Evolutionary conservation across 2,329 filamentous ascomycete genomes (phyloP).

Genomic region (Stachybotrys echinatus): DNA sequence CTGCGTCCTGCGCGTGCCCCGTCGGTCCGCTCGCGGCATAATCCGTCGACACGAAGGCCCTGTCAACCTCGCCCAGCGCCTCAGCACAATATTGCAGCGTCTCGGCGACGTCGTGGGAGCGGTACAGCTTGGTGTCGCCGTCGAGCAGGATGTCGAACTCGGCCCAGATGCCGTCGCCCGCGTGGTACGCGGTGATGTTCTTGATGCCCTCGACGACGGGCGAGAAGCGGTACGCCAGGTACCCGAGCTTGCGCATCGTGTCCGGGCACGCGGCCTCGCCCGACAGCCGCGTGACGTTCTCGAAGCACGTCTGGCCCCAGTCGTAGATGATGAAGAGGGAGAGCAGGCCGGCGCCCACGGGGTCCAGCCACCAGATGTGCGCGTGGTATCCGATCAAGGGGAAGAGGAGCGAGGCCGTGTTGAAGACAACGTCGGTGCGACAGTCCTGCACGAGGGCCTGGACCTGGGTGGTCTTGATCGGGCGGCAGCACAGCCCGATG

Average conservation of each 20-base stretch:
- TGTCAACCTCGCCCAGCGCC: constrained; percentile 21
- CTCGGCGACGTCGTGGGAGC: constrained; percentile 26
- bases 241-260: constrained; percentile 23
- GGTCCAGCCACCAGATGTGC: constrained; percentile 63
- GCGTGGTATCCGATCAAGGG: constrained; percentile 60
- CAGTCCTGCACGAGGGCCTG: constrained; percentile 54
- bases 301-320: constrained; percentile 51
- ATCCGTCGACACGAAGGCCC: constrained; percentile 27
- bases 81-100: constrained; percentile 28
- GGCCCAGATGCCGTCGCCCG: constrained; percentile 26
- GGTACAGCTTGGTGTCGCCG: constrained; percentile 22
- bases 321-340: constrained; percentile 66
- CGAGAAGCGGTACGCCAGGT: constrained; percentile 25
- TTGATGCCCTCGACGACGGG: constrained; percentile 25
- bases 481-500: constrained; percentile 79
- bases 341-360: constrained; percentile 54
- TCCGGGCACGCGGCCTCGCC: constrained; percentile 23
- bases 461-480: constrained; percentile 77
- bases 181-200: constrained; percentile 26
- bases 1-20: constrained; percentile 21
- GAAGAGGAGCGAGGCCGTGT: constrained; percentile 81
- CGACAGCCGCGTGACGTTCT: constrained; percentile 22
- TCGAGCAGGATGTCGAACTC: constrained; percentile 25
- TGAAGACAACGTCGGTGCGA: constrained; percentile 76
- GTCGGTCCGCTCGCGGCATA: constrained; percentile 24